Conservation (phyloP, 192 early-diverging fungal species). For the Backusella australiensis region DNA sequence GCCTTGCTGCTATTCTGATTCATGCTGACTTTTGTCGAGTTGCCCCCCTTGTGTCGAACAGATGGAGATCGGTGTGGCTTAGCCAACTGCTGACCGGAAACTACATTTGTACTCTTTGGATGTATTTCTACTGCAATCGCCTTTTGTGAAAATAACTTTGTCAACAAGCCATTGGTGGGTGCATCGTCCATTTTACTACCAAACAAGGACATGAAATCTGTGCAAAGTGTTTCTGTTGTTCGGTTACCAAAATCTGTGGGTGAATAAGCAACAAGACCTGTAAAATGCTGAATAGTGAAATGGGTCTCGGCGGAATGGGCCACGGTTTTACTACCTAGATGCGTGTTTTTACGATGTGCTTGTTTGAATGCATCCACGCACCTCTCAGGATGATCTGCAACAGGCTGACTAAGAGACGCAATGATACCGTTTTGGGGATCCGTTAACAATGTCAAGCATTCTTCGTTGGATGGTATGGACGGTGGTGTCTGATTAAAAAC, state of each 20-base stretch:
- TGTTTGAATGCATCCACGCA: slow-evolving; percentile 57
- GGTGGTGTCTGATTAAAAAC: slow-evolving; percentile 55
- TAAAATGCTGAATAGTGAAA: slow-evolving; percentile 85
- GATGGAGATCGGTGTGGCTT: slow-evolving; percentile 68
- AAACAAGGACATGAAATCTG: slow-evolving; percentile 86
- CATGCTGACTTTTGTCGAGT: slow-evolving; percentile 44
- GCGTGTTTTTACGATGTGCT: slow-evolving; percentile 32
- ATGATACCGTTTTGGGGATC: slow-evolving; percentile 68
- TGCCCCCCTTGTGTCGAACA: slow-evolving; percentile 40
- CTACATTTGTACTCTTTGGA: slow-evolving; percentile 53
- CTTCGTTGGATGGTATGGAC: slow-evolving; percentile 54
- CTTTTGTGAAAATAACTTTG: slow-evolving; percentile 71
- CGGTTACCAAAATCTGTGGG: slow-evolving; percentile 63
- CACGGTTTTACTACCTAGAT: slow-evolving; percentile 26
- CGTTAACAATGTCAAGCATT: slow-evolving; percentile 69
- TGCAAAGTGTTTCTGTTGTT: slow-evolving; percentile 76
- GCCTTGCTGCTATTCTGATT: slow-evolving; percentile 26
- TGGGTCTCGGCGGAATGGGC: slow-evolving; percentile 33
- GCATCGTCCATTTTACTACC: slow-evolving; percentile 44
- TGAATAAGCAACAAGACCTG: slow-evolving; percentile 63
- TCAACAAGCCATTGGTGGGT: slow-evolving; percentile 61
- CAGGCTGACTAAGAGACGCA: slow-evolving; percentile 37
- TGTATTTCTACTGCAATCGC: slow-evolving; percentile 73
- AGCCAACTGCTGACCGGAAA: slow-evolving; percentile 70
- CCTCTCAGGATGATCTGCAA: slow-evolving; percentile 46